Percentiles rank a stretch among this genome's conserved stretches.
Conservation (phyloP, 1,139 yeast genomes). For the Scheffersomyces segobiensis region DNA sequence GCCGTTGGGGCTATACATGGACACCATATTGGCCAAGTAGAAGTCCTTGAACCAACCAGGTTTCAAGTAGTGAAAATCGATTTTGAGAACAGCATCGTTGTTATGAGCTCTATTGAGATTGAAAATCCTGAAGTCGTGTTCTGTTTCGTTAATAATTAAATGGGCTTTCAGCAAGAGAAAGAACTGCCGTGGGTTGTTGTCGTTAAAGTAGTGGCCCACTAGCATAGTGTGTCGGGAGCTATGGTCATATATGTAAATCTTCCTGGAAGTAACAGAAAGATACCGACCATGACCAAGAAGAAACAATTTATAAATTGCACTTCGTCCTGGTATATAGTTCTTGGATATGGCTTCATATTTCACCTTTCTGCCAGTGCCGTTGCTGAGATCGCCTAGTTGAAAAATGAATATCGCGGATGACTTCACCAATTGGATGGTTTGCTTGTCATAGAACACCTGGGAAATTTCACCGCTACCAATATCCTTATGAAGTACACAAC, state of each 20-base stretch:
- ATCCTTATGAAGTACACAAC: not conserved
- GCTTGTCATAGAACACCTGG: not conserved
- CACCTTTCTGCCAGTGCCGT: not conserved
- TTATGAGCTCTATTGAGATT: conserved; percentile 3
- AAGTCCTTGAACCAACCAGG: not conserved
- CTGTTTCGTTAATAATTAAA: conserved; percentile 7
- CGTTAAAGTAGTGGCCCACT: conserved; percentile 25
- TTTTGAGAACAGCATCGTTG: not conserved
- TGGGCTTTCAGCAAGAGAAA: conserved; percentile 3
- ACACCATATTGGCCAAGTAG: not conserved
- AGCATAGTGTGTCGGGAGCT: not conserved
- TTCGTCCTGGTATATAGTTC: not conserved
- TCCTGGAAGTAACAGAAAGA: not conserved
- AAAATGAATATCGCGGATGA: not conserved
- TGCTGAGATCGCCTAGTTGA: not conserved
- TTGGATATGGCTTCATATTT: not conserved
- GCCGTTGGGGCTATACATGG: not conserved
- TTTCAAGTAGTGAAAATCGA: not conserved
- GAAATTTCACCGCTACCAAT: not conserved
- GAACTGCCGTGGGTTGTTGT: conserved; percentile 14
- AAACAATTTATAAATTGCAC: not conserved
- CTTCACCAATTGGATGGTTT: not conserved
- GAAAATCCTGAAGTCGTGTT: conserved; percentile 6
- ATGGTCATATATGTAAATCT: not conserved
- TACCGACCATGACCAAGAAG: not conserved